These are phyloP conservation scores for Mycena sanguinolenta DNA, from an alignment of 768 basidiomycete species.

Conservation along the genomic window DNA sequence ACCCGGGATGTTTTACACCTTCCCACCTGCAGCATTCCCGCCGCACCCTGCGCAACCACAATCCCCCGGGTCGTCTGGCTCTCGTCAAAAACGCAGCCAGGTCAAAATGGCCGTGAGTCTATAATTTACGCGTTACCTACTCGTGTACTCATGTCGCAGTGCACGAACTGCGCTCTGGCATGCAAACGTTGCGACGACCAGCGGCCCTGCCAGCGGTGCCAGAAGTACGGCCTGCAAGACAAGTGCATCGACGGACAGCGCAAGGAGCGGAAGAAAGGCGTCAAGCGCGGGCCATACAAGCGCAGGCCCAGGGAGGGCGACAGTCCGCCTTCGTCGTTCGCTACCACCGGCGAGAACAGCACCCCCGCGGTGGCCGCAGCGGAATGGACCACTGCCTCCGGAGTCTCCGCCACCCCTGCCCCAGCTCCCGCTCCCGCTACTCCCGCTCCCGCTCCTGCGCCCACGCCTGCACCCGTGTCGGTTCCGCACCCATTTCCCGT, in stretches of 20 bases:
- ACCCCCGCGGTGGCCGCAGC: constrained; percentile 1
- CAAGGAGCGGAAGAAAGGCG: constrained; percentile 93
- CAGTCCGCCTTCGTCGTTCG: constrained; percentile 15
- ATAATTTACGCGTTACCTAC: background rate
- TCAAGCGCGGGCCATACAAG: constrained; percentile 92
- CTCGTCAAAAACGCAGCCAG: constrained; percentile 82
- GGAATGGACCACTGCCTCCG: constrained; percentile 21
- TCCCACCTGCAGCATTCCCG: constrained; percentile 22
- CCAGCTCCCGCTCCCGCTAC: background rate
- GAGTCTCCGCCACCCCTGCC: background rate
- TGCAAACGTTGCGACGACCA: constrained; percentile 92
- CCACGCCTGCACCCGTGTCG: background rate
- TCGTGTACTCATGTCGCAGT: constrained; percentile 49
- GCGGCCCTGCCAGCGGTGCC: constrained; percentile 90
- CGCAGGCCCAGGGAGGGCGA: constrained; percentile 59
- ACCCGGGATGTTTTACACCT: constrained; percentile 28
- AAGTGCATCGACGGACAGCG: constrained; percentile 91
- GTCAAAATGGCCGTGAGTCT: constrained; percentile 84
- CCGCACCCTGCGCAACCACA: constrained; percentile 9
- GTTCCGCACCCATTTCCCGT: constrained; percentile 18
- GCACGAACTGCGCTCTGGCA: constrained; percentile 89
- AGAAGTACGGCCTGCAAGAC: constrained; percentile 85
- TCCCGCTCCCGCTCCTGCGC: constrained; percentile 3
- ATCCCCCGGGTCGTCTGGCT: constrained; percentile 41
- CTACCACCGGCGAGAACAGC: background rate